phyloP scores from a whole-genome alignment of 73 alveolate genomes.

The Paramecium caudatum region DNA sequence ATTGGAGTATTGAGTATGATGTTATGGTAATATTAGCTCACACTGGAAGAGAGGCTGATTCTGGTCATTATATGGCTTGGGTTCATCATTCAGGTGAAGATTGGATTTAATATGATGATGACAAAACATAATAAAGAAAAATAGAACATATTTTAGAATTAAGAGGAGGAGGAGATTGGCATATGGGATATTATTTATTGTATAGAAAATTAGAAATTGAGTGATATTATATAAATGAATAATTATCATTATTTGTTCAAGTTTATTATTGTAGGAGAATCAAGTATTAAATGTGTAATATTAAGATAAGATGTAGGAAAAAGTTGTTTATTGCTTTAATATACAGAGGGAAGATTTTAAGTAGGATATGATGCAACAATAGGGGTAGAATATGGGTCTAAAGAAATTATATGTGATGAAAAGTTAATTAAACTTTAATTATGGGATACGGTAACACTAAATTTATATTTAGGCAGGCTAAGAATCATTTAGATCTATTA shows the following conservation, averaged over 20 bases:
- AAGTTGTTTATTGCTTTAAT: conserved; percentile 83
- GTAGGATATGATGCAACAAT: conserved; percentile 87
- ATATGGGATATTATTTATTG: conserved; percentile 96
- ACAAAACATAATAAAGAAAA: conserved; percentile 88
- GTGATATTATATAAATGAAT: conserved; percentile 71
- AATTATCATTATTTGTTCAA: conserved; percentile 75
- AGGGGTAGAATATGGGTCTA: conserved; percentile 91
- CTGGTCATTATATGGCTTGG: conserved; percentile 99
- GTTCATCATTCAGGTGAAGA: conserved; percentile 91
- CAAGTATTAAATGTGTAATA: conserved; percentile 10
- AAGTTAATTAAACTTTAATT: conserved; percentile 84
- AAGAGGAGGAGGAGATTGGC: conserved; percentile 99
- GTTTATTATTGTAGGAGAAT: conserved; percentile 76
- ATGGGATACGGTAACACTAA: conserved; percentile 89
- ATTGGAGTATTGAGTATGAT: conserved; percentile 87
- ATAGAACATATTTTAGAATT: conserved; percentile 94
- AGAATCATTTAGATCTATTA: conserved; percentile 76
- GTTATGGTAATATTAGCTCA: conserved; percentile 82
- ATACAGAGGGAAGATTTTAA: conserved; percentile 84
- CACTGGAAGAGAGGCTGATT: conserved; percentile 98
- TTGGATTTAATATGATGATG: conserved; percentile 98
- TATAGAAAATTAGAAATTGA: conserved; percentile 94
- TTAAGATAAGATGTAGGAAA: conserved; percentile 84
- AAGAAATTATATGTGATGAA: conserved; percentile 79
- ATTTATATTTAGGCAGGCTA: conserved; percentile 75